phyloP scores from a whole-genome alignment of 805 yeast genomes.

The Candida khao-thaluensis region DNA sequence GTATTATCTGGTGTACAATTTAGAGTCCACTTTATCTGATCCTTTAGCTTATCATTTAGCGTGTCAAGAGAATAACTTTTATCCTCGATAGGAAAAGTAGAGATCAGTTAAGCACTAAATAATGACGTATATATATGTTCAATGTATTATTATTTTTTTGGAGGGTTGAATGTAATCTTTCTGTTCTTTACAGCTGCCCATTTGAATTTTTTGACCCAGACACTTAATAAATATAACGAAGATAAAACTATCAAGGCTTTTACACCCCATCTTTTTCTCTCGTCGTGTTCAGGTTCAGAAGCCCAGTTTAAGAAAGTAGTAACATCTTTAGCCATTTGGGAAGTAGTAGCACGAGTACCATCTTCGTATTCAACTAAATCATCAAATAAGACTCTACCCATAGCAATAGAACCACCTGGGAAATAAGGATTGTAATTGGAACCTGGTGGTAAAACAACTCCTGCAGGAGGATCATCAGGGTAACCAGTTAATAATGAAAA shows the following conservation, averaged over 20 bases:
- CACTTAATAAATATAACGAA: slow-evolving; percentile 73
- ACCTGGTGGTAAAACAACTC: slow-evolving; percentile 90
- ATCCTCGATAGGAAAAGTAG: neutral
- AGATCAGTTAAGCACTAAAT: neutral
- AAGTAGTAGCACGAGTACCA: slow-evolving; percentile 97
- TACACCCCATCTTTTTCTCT: slow-evolving; percentile 93
- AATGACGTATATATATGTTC: slow-evolving; percentile 11
- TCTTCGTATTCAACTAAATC: slow-evolving; percentile 98
- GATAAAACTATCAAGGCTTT: slow-evolving; percentile 84
- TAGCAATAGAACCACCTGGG: slow-evolving; percentile 99
- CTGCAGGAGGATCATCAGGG: slow-evolving; percentile 99
- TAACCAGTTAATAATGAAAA: slow-evolving; percentile 95
- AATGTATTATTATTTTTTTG: slow-evolving; percentile 50
- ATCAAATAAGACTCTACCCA: slow-evolving; percentile 98
- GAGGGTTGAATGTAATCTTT: slow-evolving; percentile 90
- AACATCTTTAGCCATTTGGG: slow-evolving; percentile 99
- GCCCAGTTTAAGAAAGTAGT: slow-evolving; percentile 96
- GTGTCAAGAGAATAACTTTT: too few relatives aligned
- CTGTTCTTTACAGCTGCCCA: slow-evolving; percentile 96
- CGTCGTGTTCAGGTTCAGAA: slow-evolving; percentile 97
- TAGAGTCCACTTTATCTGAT: too few relatives aligned
- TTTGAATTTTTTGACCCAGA: slow-evolving; percentile 96
- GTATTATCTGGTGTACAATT: too few relatives aligned
- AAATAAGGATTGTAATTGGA: slow-evolving; percentile 98
- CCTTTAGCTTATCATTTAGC: too few relatives aligned